phyloP scores from a whole-genome alignment of 1,139 yeast genomes.

The Pneumocystis jirovecii region DNA sequence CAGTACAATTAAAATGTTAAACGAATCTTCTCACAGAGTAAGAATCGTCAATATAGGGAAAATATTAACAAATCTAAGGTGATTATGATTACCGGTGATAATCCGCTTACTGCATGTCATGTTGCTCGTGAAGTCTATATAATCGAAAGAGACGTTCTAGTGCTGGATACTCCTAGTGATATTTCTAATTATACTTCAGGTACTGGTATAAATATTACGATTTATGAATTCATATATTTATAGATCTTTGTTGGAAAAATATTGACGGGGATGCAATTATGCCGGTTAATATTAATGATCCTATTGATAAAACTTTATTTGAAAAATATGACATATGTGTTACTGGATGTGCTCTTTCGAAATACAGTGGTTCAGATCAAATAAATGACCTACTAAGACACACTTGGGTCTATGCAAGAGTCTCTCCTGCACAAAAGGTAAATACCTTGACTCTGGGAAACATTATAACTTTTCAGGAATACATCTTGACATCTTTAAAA shows the following conservation, averaged over 20 bases:
- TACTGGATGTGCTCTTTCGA: conserved; percentile 78
- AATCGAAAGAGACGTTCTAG: conserved; percentile 66
- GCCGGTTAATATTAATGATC: conserved; percentile 50
- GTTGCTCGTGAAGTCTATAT: conserved; percentile 90
- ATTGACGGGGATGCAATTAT: conserved; percentile 60
- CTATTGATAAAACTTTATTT: conserved; percentile 43
- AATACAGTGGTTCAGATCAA: conserved; percentile 40
- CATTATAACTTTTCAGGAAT: conserved; percentile 32
- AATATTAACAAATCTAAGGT: conserved; percentile 31
- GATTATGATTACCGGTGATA: conserved; percentile 92
- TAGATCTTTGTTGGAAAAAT: conserved; percentile 66
- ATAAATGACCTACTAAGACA: conserved; percentile 56
- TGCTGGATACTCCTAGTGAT: conserved; percentile 53
- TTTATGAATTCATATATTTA: conserved; percentile 29
- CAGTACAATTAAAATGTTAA: conserved; percentile 79
- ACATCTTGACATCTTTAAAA: conserved; percentile 66
- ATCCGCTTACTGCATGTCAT: conserved; percentile 95
- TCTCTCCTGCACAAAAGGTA: conserved; percentile 77
- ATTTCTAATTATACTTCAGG: conserved; percentile 35
- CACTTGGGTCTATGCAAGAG: conserved; percentile 97
- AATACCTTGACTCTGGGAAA: background rate
- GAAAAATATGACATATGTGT: conserved; percentile 71
- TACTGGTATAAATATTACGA: conserved; percentile 8
- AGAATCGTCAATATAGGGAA: background rate
- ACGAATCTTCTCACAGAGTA: conserved; percentile 80